A percentile compares a stretch with the other conserved stretches of the same genome.
Evolutionary conservation across 495 filamentous ascomycete species (phyloP).

Genomic region (Penicillium argentinense): DNA sequence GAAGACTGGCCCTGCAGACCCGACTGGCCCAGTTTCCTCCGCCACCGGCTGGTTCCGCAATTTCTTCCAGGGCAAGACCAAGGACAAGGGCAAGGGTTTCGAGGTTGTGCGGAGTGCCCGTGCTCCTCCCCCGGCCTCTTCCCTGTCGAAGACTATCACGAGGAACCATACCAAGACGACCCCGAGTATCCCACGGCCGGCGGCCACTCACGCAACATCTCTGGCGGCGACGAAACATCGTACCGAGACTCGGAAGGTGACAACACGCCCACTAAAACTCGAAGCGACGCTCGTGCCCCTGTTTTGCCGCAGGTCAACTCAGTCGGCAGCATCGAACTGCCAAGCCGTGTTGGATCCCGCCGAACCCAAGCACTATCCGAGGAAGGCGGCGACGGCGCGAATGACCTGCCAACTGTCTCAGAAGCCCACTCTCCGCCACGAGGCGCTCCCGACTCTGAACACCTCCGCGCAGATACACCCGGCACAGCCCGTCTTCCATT

Average conservation of each 20-base stretch:
- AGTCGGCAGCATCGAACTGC: conserved; percentile 60
- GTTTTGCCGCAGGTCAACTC: conserved; percentile 61
- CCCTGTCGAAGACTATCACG: conserved; percentile 47
- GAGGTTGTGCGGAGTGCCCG: conserved; percentile 89
- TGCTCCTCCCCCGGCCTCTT: conserved; percentile 51
- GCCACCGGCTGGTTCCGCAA: conserved; percentile 86
- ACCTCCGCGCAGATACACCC: conserved; percentile 33
- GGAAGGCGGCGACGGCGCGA: conserved; percentile 9
- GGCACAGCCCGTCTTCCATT: conserved; percentile 58
- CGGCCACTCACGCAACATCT: conserved; percentile 30
- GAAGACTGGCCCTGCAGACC: conserved; percentile 92
- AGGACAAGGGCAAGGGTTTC: conserved; percentile 90
- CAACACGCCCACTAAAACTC: conserved; percentile 3
- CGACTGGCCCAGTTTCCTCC: conserved; percentile 82
- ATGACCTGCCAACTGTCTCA: conserved; percentile 22
- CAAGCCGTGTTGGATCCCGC: conserved; percentile 63
- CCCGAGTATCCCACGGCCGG: conserved; percentile 41
- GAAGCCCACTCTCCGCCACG: conserved; percentile 18
- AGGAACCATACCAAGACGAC: conserved; percentile 56
- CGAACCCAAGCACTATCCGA: conserved; percentile 44
- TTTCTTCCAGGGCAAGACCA: conserved; percentile 77
- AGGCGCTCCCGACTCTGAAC: conserved; percentile 12
- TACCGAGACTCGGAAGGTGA: conserved; percentile 52
- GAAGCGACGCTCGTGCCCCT: conserved; percentile 38
- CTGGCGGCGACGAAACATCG: conserved; percentile 32